A percentile compares a stretch with the other conserved stretches of the same genome.
Conservation (phyloP, 192 early-diverging fungal genomes). For the Linnemannia exigua region DNA sequence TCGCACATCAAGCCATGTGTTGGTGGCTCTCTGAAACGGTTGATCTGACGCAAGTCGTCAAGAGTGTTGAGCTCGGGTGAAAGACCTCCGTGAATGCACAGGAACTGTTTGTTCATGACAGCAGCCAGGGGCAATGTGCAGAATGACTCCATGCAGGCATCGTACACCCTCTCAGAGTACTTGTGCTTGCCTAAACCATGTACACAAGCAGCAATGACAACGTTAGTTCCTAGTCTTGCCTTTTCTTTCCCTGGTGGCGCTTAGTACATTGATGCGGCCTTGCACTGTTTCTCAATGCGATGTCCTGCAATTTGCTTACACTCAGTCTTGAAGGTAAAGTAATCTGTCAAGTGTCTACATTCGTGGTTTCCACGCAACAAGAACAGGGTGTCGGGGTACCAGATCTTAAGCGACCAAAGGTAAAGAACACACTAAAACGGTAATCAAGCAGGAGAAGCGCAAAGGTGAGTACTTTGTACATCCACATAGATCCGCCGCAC, state of each 20-base stretch:
- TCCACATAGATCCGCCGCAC: background rate
- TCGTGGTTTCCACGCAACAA: conserved; percentile 97
- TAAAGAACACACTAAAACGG: conserved; percentile 86
- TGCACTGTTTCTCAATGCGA: background rate
- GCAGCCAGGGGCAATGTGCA: conserved; percentile 93
- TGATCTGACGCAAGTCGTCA: conserved; percentile 90
- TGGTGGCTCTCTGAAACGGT: conserved; percentile 94
- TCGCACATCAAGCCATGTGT: conserved; percentile 97
- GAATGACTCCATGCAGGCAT: conserved; percentile 92
- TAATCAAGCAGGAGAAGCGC: background rate
- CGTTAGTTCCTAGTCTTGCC: background rate
- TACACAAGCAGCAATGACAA: background rate
- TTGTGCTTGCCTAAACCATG: conserved; percentile 85
- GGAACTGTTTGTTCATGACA: conserved; percentile 95
- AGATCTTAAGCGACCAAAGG: conserved; percentile 92
- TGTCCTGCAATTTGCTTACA: conserved; percentile 68
- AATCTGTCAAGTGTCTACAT: conserved; percentile 96
- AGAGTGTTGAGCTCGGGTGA: conserved; percentile 94
- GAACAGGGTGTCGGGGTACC: conserved; percentile 89
- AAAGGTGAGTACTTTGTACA: background rate
- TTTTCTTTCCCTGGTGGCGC: background rate
- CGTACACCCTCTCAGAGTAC: conserved; percentile 92
- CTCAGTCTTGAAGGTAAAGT: conserved; percentile 98
- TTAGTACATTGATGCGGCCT: no score
- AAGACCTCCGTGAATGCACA: conserved; percentile 97